Evolutionary conservation across 1,284 basidiomycete species (phyloP).

Genomic region (Heterobasidion occidentale): DNA sequence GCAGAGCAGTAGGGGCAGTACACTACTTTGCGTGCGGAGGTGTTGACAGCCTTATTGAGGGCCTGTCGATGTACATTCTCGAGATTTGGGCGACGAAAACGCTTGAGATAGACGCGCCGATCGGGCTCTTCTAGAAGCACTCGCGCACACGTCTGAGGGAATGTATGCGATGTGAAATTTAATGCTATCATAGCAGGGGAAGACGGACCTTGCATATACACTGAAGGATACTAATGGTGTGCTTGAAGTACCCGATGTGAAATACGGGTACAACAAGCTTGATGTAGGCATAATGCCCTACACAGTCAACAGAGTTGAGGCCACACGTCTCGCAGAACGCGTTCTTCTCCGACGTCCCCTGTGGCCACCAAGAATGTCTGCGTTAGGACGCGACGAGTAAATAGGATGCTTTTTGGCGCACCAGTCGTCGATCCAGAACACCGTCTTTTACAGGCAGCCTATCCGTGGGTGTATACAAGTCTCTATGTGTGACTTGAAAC

Average conservation of each 20-base stretch:
- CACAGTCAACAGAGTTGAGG: constrained; percentile 88
- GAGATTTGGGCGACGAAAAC: constrained; percentile 84
- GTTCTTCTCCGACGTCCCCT: constrained; percentile 95
- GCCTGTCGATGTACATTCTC: constrained; percentile 91
- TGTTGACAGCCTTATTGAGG: constrained; percentile 86
- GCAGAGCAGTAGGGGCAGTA: constrained; percentile 93
- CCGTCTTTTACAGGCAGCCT: constrained; percentile 85
- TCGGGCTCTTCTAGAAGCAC: constrained; percentile 90
- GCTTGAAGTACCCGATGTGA: constrained; percentile 97
- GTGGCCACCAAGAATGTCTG: neutral
- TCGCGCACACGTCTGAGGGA: constrained; percentile 79
- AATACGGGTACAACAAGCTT: constrained; percentile 95
- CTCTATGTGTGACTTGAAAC: constrained; percentile 88
- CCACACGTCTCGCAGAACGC: constrained; percentile 95
- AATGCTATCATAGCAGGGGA: neutral
- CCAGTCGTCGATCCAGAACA: constrained; percentile 83
- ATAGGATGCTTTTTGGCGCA: constrained; percentile 28
- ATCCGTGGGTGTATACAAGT: constrained; percentile 79
- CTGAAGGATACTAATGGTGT: constrained; percentile 89
- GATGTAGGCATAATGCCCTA: constrained; percentile 97
- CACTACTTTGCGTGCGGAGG: constrained; percentile 82
- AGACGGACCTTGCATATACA: constrained; percentile 86
- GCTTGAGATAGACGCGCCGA: constrained; percentile 77
- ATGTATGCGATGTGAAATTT: neutral
- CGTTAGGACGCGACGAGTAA: constrained; percentile 1